phyloP scores from a whole-genome alignment of 352 stramenopile genomes.

The Phytophthora idaei region DNA sequence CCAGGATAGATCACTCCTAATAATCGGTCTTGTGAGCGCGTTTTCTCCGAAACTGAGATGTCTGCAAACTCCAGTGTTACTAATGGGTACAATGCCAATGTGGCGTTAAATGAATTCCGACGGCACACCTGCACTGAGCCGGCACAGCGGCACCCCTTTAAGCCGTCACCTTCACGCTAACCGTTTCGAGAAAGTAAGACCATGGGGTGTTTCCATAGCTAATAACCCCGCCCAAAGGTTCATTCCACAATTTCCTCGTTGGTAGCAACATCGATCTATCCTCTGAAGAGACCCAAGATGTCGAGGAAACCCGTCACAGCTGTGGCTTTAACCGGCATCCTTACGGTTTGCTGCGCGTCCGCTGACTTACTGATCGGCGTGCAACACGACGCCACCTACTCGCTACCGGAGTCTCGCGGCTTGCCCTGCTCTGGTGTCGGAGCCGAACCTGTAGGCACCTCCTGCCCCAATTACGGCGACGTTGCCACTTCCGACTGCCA shows the following conservation, averaged over 20 bases:
- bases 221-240: neutral
- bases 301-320: conserved; percentile 13
- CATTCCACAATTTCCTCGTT: conserved; percentile 27
- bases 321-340: conserved; percentile 16
- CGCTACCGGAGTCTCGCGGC: conserved; percentile 22
- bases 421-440: conserved; percentile 24
- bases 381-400: conserved; percentile 30
- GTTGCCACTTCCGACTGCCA: conserved; percentile 25
- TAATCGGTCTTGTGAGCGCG: too few species aligned
- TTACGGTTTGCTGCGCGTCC: conserved; percentile 3
- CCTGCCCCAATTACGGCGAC: conserved; percentile 27
- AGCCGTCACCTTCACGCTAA: too few species aligned
- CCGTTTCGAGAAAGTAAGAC: too few species aligned
- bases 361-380: conserved; percentile 26
- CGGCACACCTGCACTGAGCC: too few species aligned
- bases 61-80: too few species aligned
- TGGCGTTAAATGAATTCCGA: too few species aligned
- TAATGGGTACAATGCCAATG: too few species aligned
- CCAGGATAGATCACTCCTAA: too few species aligned
- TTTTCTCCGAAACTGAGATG: too few species aligned
- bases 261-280: conserved; percentile 12
- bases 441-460: neutral
- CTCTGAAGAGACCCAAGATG: conserved; percentile 9
- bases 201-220: too few species aligned
- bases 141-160: too few species aligned